Conservation (phyloP, 352 stramenopile species). For the Phytophthora fragariae region DNA sequence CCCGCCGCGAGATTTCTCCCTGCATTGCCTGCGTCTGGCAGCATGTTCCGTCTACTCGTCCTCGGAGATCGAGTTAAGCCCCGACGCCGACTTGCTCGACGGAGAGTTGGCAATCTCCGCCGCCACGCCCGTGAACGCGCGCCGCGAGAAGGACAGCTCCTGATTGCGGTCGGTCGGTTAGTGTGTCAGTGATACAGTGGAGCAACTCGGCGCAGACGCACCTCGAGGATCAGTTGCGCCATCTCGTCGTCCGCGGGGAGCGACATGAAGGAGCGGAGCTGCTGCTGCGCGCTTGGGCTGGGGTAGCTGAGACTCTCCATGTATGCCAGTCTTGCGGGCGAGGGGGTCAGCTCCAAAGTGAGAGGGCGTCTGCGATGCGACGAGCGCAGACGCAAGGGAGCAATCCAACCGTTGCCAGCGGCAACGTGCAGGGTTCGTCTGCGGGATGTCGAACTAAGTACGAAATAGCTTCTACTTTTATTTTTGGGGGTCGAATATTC, state of each 20-base stretch:
- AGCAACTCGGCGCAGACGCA: slow-evolving; percentile 21
- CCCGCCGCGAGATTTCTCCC: slow-evolving; percentile 19
- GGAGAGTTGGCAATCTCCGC: slow-evolving; percentile 71
- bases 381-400: slow-evolving; percentile 16
- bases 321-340: slow-evolving; percentile 1
- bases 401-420: background rate
- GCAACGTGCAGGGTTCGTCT: background rate
- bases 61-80: slow-evolving; percentile 79
- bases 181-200: background rate
- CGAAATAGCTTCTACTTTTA: too few species aligned
- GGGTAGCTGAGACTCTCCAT: slow-evolving; percentile 49
- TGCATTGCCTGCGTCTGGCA: slow-evolving; percentile 28
- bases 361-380: slow-evolving; percentile 24
- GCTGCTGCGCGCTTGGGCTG: slow-evolving; percentile 56
- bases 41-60: slow-evolving; percentile 44
- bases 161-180: slow-evolving; percentile 26
- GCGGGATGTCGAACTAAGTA: too few species aligned
- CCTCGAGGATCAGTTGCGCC: slow-evolving; percentile 80
- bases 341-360: slow-evolving; percentile 28
- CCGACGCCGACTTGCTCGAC: slow-evolving; percentile 56
- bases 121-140: slow-evolving; percentile 66
- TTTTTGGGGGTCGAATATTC: too few species aligned
- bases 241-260: slow-evolving; percentile 76
- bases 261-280: slow-evolving; percentile 80
- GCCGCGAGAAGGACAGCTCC: slow-evolving; percentile 68